phyloP scores from a whole-genome alignment of 768 basidiomycete genomes.

The Tulasnella sp. region DNA sequence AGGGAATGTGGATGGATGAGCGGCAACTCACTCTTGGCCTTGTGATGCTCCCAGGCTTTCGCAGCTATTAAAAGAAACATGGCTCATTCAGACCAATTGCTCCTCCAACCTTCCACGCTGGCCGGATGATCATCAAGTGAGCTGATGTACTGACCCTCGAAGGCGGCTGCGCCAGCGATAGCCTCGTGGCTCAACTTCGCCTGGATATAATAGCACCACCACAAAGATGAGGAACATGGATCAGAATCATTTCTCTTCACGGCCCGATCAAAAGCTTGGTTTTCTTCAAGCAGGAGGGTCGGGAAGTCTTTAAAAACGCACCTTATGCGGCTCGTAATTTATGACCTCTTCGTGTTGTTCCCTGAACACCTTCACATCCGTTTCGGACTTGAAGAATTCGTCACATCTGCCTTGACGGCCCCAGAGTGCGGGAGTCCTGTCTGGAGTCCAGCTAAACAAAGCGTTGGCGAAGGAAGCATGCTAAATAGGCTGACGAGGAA shows the following conservation, averaged over 20 bases:
- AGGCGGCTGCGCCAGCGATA: neutral
- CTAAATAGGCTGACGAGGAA: too few relatives aligned
- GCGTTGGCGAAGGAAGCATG: too few relatives aligned
- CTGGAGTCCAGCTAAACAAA: neutral
- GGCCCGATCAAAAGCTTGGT: too few relatives aligned
- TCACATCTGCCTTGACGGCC: neutral
- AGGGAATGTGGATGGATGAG: neutral
- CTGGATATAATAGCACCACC: neutral
- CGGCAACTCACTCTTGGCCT: neutral
- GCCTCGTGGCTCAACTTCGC: neutral
- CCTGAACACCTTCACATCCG: neutral
- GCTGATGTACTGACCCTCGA: neutral
- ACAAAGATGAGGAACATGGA: neutral
- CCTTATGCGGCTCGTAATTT: neutral
- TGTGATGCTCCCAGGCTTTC: neutral
- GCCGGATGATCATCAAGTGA: too few relatives aligned
- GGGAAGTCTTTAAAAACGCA: neutral
- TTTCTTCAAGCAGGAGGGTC: too few relatives aligned
- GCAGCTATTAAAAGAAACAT: conserved; percentile 14
- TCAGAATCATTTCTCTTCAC: too few relatives aligned
- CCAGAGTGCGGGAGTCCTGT: neutral
- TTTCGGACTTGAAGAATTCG: neutral
- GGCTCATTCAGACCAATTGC: neutral
- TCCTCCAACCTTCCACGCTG: too few relatives aligned
- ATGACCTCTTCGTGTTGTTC: neutral